Base-by-base conservation (phyloP, 306 rosid species). In the Castanea mollissima region DNA sequence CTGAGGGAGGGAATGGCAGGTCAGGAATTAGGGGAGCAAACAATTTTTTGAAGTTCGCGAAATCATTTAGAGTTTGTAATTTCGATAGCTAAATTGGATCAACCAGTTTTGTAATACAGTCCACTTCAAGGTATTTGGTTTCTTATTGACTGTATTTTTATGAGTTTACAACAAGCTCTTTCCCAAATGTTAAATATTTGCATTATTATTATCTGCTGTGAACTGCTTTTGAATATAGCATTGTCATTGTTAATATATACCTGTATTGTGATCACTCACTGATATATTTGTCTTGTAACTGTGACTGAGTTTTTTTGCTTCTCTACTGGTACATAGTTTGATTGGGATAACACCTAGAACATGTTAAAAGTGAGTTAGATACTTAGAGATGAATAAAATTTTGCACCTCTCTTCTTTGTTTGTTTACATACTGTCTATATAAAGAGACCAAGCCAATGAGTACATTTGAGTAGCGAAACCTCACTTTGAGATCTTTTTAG, bases 1-100 rank as follows among this genome's bases (percentile, higher is more conserved):
- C 82, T 93, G 69, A 90, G 93, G 81, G 97, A 96, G 67, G 99
- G 99, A 19, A 96, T 96, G 97, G 85, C 94, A 41, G 99, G 99
- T 76, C 99, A 96, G 85, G 99, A 96, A 76, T 86, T 93, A 56
- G 98, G 98, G 20, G 99, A 96, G 83, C 99, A 93, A 81, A 83
- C 90, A 0, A 92, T 96, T 69, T 76, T 96, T 65, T 93, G 72
- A 78, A 74, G 34, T 32, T 57, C 31, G 55, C 3, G 38, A 69
- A 69, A 3, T 81, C 76, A 54, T 78, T 78, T 49, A 72, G 67
- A 78, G 71, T 76, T 38, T 63, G 29, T 59, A 82, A 41, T 71
- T 38, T 35, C 65, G 34, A 38, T 59, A 49, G 70, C 67, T 73
- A 80, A 68, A 73, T 74, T 78, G 87, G 78, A 81, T 82, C 23